Percentiles rank a stretch among this genome's conserved stretches.
Conservation (phyloP, 1,139 yeast species). For the Candida neerlandica region DNA sequence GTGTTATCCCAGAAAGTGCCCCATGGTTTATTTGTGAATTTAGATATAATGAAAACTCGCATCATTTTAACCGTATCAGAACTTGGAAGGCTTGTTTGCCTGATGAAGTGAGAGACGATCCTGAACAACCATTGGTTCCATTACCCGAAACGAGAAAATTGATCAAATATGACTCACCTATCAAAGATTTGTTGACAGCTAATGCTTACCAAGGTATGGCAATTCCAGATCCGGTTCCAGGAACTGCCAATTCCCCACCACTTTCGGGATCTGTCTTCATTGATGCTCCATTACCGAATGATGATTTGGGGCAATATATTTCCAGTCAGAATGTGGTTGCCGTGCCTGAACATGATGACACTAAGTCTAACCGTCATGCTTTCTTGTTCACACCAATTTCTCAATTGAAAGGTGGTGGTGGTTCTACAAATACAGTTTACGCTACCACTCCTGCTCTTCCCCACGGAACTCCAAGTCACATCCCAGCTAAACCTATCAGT, state of each 20-base stretch:
- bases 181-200: conserved; percentile 72
- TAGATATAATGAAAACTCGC: conserved; percentile 88
- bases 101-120: conserved; percentile 86
- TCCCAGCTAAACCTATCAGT: conserved; percentile 13
- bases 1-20: conserved; percentile 64
- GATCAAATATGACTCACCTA: conserved; percentile 79
- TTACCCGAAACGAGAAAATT: conserved; percentile 61
- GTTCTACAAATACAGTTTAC: conserved; percentile 29
- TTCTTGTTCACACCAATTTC: conserved; percentile 50
- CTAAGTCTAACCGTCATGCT: conserved; percentile 38
- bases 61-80: conserved; percentile 88
- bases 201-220: conserved; percentile 73
- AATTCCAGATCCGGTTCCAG: conserved; percentile 81
- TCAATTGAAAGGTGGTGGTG: conserved; percentile 45
- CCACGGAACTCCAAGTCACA: conserved; percentile 19
- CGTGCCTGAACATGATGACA: conserved; percentile 64
- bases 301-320: conserved; percentile 76
- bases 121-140: conserved; percentile 74
- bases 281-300: conserved; percentile 72
- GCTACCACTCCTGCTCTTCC: conserved; percentile 22
- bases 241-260: conserved; percentile 82
- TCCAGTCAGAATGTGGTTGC: conserved; percentile 52
- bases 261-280: conserved; percentile 85
- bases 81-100: conserved; percentile 99
- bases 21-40: conserved; percentile 94